phyloP scores from a whole-genome alignment of 371 early-diverging fungal species.

The Zopfochytrium polystomum region DNA sequence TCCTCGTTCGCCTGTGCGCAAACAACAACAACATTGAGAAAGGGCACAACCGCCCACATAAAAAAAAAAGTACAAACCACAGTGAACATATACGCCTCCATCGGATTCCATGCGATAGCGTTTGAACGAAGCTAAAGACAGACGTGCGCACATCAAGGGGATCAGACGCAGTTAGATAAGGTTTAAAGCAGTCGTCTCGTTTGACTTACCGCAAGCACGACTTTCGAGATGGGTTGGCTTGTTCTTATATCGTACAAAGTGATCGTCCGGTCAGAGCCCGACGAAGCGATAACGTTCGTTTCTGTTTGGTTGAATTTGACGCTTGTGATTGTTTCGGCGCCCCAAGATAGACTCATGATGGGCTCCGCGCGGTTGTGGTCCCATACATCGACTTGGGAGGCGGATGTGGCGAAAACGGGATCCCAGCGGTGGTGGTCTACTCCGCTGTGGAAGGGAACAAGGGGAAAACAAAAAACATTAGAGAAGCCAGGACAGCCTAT shows the following conservation, averaged over 20 bases:
- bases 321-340: slow-evolving; percentile 87
- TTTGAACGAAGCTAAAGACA: slow-evolving; percentile 58
- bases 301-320: slow-evolving; percentile 95
- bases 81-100: slow-evolving; percentile 92
- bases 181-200: not conserved
- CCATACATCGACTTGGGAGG: slow-evolving; percentile 84
- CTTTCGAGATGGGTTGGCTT: slow-evolving; percentile 72
- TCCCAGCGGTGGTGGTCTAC: slow-evolving; percentile 74
- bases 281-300: slow-evolving; percentile 81
- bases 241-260: slow-evolving; percentile 92
- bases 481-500: too few relatives aligned
- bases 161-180: too few relatives aligned
- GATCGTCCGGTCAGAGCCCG: slow-evolving; percentile 88
- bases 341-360: slow-evolving; percentile 80
- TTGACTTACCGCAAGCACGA: slow-evolving; percentile 56
- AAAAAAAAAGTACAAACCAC: slow-evolving; percentile 35
- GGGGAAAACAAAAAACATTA: too few relatives aligned
- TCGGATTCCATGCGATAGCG: slow-evolving; percentile 96
- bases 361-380: slow-evolving; percentile 76
- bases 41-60: not conserved
- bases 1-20: slow-evolving; percentile 87
- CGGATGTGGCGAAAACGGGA: slow-evolving; percentile 81
- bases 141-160: not conserved
- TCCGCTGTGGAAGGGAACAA: too few relatives aligned
- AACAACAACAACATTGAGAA: not conserved